phyloP scores from a whole-genome alignment of 257 asterid species.

The Osmanthus fragrans region DNA sequence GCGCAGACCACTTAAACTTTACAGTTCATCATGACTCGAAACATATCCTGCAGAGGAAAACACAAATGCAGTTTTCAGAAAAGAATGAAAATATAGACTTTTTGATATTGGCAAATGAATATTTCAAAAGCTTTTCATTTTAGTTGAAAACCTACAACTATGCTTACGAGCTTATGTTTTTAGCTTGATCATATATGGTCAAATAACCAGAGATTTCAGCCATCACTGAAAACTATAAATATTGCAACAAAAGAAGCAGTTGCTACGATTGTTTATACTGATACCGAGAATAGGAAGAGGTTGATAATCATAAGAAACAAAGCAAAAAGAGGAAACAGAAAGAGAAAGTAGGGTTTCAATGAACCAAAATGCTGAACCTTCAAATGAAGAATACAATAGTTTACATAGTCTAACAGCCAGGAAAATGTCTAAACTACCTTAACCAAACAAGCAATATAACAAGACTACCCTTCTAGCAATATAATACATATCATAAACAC shows the following conservation, averaged over 20 bases:
- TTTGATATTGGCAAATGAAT: not conserved
- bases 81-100: not conserved
- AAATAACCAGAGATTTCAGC: not conserved
- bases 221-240: not conserved
- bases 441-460: no score
- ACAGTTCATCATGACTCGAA: constrained; percentile 66
- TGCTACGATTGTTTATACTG: not conserved
- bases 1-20: constrained; percentile 19
- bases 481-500: no score
- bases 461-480: no score
- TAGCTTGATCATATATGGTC: not conserved
- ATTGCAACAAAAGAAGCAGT: not conserved
- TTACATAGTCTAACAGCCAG: no score
- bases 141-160: not conserved
- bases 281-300: not conserved
- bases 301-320: not conserved
- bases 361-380: no score
- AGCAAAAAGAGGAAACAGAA: no score
- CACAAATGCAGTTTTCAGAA: constrained; percentile 8
- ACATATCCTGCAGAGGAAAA: constrained; percentile 44
- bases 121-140: constrained; percentile 10
- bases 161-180: not conserved
- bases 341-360: no score
- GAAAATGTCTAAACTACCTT: no score
- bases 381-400: no score